Evolutionary conservation across 169 alveolate species (phyloP).

Genomic region (Cryptosporidium ubiquitum): DNA sequence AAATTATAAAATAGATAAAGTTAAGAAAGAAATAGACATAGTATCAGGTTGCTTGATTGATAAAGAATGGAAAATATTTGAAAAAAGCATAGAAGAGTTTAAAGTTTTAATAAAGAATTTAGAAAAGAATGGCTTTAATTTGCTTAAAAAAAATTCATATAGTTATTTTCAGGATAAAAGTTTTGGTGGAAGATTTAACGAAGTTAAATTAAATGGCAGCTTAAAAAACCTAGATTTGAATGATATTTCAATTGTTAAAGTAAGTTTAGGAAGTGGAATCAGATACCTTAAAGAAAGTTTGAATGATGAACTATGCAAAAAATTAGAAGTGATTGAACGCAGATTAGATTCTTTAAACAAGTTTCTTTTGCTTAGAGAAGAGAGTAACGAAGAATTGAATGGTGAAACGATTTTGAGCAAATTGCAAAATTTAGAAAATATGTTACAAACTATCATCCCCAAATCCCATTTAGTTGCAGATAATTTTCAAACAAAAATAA

Average conservation of each 20-base stretch:
- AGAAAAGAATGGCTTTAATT: background rate
- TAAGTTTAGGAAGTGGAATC: background rate
- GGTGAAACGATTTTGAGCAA: background rate
- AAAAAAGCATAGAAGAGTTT: background rate
- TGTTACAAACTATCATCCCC: background rate
- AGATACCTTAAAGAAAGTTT: background rate
- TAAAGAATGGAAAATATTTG: background rate
- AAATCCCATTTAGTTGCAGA: background rate
- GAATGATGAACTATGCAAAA: background rate
- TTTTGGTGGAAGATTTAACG: background rate
- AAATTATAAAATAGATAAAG: background rate
- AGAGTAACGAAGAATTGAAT: background rate
- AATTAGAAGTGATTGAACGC: background rate
- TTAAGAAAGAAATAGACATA: background rate
- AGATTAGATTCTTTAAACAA: background rate
- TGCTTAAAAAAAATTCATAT: background rate
- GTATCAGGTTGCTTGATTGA: background rate
- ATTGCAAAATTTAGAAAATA: background rate
- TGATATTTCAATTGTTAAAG: background rate
- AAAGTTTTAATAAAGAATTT: background rate
- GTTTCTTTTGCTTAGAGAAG: background rate
- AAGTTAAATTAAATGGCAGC: background rate
- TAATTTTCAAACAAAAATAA: background rate
- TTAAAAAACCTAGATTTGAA: background rate
- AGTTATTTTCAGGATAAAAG: background rate